A percentile compares a stretch with the other conserved stretches of the same genome.
These are phyloP conservation scores for Lumnitzera littorea DNA, from an alignment of 345 rosid species.

Conservation along the genomic window DNA sequence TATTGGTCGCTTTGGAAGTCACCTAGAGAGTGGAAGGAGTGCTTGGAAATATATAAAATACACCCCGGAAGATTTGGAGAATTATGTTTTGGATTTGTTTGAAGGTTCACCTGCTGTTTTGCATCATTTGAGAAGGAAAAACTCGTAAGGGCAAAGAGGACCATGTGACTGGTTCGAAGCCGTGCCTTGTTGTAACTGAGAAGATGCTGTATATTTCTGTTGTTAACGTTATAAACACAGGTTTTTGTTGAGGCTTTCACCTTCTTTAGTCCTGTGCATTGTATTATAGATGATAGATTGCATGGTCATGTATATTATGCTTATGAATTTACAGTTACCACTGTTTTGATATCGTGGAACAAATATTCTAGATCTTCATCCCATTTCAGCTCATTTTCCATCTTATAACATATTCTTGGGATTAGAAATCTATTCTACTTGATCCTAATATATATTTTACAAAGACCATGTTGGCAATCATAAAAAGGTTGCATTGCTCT, in stretches of 20 bases:
- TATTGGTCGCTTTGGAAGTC: constrained; percentile 73
- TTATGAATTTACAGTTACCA: constrained; percentile 28
- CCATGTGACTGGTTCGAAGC: constrained; percentile 22
- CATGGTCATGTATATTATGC: constrained; percentile 33
- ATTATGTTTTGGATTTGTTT: constrained; percentile 64
- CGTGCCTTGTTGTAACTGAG: constrained; percentile 22
- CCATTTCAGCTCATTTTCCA: too few species aligned
- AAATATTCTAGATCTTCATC: too few species aligned
- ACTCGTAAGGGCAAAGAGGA: constrained; percentile 27
- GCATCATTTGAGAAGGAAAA: constrained; percentile 75
- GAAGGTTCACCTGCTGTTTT: constrained; percentile 81
- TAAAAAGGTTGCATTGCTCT: too few species aligned
- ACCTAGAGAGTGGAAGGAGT: constrained; percentile 76
- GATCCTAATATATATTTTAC: too few species aligned
- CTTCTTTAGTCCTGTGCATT: constrained; percentile 29
- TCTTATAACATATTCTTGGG: too few species aligned
- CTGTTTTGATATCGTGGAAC: background rate
- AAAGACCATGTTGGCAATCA: too few species aligned
- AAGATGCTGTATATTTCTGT: constrained; percentile 23
- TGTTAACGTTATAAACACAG: constrained; percentile 40
- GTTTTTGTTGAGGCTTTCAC: constrained; percentile 29
- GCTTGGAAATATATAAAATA: constrained; percentile 91
- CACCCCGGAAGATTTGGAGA: constrained; percentile 86
- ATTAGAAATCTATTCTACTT: too few species aligned
- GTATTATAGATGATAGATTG: constrained; percentile 5